Evolutionary conservation across 805 yeast species (phyloP), one percentile per base, ranked within the genome.

Genomic region (Myxozyma nipponensis): DNA sequence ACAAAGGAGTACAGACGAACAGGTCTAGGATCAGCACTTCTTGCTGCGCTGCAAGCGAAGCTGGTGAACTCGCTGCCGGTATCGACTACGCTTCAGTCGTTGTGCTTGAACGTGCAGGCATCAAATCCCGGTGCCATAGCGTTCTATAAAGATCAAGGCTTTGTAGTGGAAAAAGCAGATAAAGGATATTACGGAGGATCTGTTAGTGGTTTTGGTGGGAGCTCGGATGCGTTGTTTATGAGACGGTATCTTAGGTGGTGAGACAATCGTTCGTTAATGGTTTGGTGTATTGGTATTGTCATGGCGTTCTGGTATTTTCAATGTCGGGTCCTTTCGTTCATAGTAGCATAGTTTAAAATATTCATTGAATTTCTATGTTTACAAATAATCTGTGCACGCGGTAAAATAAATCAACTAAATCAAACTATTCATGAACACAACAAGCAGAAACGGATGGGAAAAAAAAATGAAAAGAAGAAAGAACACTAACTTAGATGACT

Each of bases 131-230:
- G 37, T 1, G 57, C 57, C 13, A 46, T 45, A 15, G 23, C 19
- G 18, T 53, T 53, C 36, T 53, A 53, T 36, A 32, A 46, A 41
- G 21, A 17, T 7, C 40, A 42, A 19, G 57, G 55, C 7, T 53
- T 30, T 32, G 38, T 19, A 15, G 22, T 39, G 17, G 55, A 49
- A 43, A 42, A 38, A 26, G 28, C 38, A 15, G 51, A 38, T 13
- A 23, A 15, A 22, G 49, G 51, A 9, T 53, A 53, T 23, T 53
- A 53, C 35, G 44, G 46, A 2, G 36, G 37, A 22, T 30, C 23
- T 26, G 32, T 7, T 28, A 28, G 13, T 28, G 7, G 13, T 28
- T 28, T 7, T 28, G 13, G 13, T 9, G 13, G 13, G 7, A 28
- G 32, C 13, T 7, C 32, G 13, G 32, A 28, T 13, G 32, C 32